Conservation (phyloP, 192 early-diverging fungal species). For the Podila epicladia region DNA sequence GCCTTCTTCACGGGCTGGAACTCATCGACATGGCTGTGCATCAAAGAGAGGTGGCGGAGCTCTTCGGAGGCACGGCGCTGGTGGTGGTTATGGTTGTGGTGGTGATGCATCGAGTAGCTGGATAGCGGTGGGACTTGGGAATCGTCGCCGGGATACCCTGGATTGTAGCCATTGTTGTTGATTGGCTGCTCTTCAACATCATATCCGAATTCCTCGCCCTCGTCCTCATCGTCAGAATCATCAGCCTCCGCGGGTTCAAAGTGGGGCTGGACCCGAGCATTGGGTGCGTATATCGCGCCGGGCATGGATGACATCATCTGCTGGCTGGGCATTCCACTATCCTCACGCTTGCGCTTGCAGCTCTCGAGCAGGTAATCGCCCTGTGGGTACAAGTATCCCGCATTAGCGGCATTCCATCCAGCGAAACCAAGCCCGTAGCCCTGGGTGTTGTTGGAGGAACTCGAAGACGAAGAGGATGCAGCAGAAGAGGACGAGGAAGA, state of each 20-base stretch:
- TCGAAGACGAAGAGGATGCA: constrained; percentile 14
- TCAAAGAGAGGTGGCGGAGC: background rate
- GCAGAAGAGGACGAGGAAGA: constrained; percentile 14
- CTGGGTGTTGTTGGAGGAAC: background rate
- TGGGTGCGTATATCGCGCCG: constrained; percentile 8
- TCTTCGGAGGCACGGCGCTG: constrained; percentile 3
- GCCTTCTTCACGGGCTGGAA: background rate
- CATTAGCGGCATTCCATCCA: constrained; percentile 11
- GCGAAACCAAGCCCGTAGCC: constrained; percentile 11
- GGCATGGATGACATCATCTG: constrained; percentile 5
- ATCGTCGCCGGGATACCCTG: constrained; percentile 12
- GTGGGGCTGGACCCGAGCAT: constrained; percentile 12
- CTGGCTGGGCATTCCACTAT: constrained; percentile 16
- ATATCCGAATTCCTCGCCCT: constrained; percentile 26
- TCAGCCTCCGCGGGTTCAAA: constrained; percentile 17
- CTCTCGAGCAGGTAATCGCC: constrained; percentile 31
- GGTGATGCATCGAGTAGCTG: constrained; percentile 2
- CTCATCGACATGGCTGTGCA: background rate
- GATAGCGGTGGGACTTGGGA: constrained; percentile 20
- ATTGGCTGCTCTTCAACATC: constrained; percentile 14
- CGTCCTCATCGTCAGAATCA: constrained; percentile 30
- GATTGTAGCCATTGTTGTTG: background rate
- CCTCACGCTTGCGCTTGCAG: constrained; percentile 34
- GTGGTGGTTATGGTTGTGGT: constrained; percentile 1
- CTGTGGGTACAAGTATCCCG: constrained; percentile 15